Percentiles rank a stretch among this genome's conserved stretches.
These are phyloP conservation scores for Candolleomyces aberdarensis DNA, from an alignment of 768 basidiomycete species.

Conservation along the genomic window DNA sequence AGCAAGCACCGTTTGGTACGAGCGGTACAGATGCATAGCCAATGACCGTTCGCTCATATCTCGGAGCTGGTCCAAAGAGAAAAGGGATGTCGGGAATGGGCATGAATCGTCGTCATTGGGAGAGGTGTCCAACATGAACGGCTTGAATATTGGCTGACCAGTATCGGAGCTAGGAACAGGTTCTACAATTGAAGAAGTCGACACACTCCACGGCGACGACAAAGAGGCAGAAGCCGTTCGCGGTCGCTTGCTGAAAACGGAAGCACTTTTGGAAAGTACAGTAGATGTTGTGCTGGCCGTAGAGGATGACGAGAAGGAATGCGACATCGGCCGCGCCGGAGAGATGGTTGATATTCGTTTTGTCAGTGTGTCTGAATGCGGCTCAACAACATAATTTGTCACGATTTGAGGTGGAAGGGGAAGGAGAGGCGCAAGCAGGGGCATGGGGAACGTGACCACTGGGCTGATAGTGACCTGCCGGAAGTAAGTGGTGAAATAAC, in stretches of 20 bases:
- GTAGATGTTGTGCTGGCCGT: slow-evolving; percentile 38
- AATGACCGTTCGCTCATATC: slow-evolving; percentile 56
- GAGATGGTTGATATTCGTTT: slow-evolving; percentile 34
- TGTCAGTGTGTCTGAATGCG: slow-evolving; percentile 31
- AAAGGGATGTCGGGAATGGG: slow-evolving; percentile 31
- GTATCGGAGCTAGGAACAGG: neutral
- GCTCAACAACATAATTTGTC: slow-evolving; percentile 36
- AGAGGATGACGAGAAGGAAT: slow-evolving; percentile 51
- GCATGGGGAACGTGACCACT: slow-evolving; percentile 63
- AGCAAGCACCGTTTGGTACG: slow-evolving; percentile 59
- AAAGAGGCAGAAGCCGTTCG: slow-evolving; percentile 32
- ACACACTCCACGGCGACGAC: slow-evolving; percentile 24
- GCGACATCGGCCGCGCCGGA: slow-evolving; percentile 40
- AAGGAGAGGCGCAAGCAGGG: slow-evolving; percentile 61
- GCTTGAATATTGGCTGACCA: slow-evolving; percentile 18
- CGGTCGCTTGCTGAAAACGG: slow-evolving; percentile 20
- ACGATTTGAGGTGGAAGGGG: slow-evolving; percentile 47
- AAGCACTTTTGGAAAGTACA: slow-evolving; percentile 19
- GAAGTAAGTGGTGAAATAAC: slow-evolving; percentile 70
- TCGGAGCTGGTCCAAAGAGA: slow-evolving; percentile 40
- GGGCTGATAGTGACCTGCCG: slow-evolving; percentile 61
- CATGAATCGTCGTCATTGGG: slow-evolving; percentile 39
- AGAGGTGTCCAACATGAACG: slow-evolving; percentile 46
- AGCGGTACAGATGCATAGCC: slow-evolving; percentile 67
- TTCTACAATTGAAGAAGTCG: slow-evolving; percentile 8